phyloP scores from a whole-genome alignment of 106 monocot species.

The Amphibolis antarctica region DNA sequence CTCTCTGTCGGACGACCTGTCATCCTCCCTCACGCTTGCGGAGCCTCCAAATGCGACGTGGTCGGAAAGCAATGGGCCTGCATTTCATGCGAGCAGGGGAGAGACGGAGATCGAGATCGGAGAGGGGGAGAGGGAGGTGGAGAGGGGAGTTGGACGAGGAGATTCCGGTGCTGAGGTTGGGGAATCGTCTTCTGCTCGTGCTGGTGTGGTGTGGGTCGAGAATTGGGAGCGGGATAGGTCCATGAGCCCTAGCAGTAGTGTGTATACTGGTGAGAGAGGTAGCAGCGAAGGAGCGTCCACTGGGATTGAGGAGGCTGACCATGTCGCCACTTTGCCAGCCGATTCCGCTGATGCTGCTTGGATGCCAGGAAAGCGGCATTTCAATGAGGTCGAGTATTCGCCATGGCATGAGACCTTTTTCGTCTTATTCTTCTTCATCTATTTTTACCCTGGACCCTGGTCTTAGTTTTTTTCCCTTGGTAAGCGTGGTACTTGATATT shows the following conservation, averaged over 20 bases:
- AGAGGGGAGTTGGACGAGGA: neutral
- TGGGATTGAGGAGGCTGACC: conserved; percentile 40
- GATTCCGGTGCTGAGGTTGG: neutral
- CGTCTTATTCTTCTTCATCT: no score
- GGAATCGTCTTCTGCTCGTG: conserved; percentile 18
- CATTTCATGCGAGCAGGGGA: neutral
- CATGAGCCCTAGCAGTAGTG: conserved; percentile 79
- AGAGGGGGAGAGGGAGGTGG: conserved; percentile 9
- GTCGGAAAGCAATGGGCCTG: conserved; percentile 33
- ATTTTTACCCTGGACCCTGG: no score
- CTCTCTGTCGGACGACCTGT: neutral
- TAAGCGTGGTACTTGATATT: no score
- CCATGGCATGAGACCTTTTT: neutral
- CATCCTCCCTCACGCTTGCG: conserved; percentile 20
- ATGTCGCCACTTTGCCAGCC: conserved; percentile 8
- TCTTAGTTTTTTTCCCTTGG: no score
- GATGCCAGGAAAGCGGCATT: conserved; percentile 38
- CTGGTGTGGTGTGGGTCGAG: conserved; percentile 15
- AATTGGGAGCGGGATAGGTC: conserved; percentile 28
- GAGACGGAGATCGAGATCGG: conserved; percentile 37
- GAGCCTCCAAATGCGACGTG: conserved; percentile 7
- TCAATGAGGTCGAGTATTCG: conserved; percentile 38
- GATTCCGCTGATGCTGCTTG: conserved; percentile 20
- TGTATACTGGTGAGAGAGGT: conserved; percentile 79
- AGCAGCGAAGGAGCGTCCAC: conserved; percentile 59